phyloP scores from a whole-genome alignment of 495 filamentous ascomycete genomes.

The Evernia prunastri region DNA sequence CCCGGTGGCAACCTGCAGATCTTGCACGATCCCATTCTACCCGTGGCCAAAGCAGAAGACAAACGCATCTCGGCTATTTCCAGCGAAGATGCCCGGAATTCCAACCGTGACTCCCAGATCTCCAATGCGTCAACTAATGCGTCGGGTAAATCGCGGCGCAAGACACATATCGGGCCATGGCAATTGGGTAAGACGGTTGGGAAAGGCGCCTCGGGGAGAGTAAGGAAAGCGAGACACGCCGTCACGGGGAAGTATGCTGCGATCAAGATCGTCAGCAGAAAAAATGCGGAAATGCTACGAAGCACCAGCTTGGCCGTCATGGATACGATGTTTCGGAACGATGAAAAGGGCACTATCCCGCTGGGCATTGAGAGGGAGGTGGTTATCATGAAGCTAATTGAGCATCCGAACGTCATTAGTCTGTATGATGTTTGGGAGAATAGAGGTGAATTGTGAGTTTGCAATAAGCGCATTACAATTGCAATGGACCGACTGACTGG shows the following conservation, averaged over 20 bases:
- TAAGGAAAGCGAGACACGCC: slow-evolving; percentile 73
- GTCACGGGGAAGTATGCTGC: slow-evolving; percentile 63
- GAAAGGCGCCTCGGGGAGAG: slow-evolving; percentile 74
- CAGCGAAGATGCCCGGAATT: slow-evolving; percentile 45
- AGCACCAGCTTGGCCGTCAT: slow-evolving; percentile 72
- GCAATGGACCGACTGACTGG: slow-evolving; percentile 7
- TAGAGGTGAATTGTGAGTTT: slow-evolving; percentile 75
- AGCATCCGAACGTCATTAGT: slow-evolving; percentile 86
- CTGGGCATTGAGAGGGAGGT: slow-evolving; percentile 86
- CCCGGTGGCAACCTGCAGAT: slow-evolving; percentile 36
- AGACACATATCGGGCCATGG: slow-evolving; percentile 86
- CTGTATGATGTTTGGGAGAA: slow-evolving; percentile 97
- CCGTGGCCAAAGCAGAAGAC: slow-evolving; percentile 41
- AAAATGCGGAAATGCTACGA: slow-evolving; percentile 60
- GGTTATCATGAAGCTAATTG: slow-evolving; percentile 90
- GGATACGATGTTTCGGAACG: slow-evolving; percentile 43
- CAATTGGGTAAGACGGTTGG: slow-evolving; percentile 80
- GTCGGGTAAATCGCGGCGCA: slow-evolving; percentile 55
- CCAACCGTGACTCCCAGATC: slow-evolving; percentile 64
- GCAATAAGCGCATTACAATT: neutral
- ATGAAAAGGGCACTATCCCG: slow-evolving; percentile 63
- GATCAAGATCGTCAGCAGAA: slow-evolving; percentile 87
- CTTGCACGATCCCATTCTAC: slow-evolving; percentile 23
- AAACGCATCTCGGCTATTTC: slow-evolving; percentile 48
- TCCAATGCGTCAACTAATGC: slow-evolving; percentile 60